Base-by-base conservation (phyloP, 148 eudicot genomes). In the Nepenthes gracilis region DNA sequence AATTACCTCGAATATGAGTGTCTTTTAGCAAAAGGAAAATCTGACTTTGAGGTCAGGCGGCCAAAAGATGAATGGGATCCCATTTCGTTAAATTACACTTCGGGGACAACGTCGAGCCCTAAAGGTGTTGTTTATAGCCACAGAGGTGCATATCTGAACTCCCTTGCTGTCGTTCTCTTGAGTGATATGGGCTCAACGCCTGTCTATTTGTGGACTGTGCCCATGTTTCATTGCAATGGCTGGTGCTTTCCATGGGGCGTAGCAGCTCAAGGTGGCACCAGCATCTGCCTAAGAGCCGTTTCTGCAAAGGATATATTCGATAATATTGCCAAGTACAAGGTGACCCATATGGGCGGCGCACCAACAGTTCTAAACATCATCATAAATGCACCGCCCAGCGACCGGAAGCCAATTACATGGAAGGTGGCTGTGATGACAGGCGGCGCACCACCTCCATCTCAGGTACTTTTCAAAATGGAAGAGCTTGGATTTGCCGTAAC, bases 201-300 rank as follows among this genome's bases (percentile, higher is more conserved):
- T 1, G 76, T 79, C 45, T 83, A 79, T 55, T 59, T 86, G 11
- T 86, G 94, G 94, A 79, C 84, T 2, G 74, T 83, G 40, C 94
- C 94, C 1, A 86, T 83, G 88, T 86, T 86, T 68, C 94, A 86
- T 64, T 86, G 94, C 81, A 86, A 86, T 33, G 94, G 88, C 10
- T 83, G 94, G 94, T 83, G 88, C 72, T 68, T 86, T 14, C 73
- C 80, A 14, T 86, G 94, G 94, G 94, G 71, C 13, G 59, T 79
- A 43, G 94, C 94, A 6, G 94, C 84, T n/a, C 82, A 72, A 60
- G 94, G 88, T 1, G 88, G 88, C 33, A 81, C 83, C 6, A 86
- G 79, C 50, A 47, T 86, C 14, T 86, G 94, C 77, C 66, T 86
- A 1, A 77, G 88, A 62, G 63, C 54, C 43, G 75, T 81, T 57